Conservation (phyloP, 1,139 yeast species). For the Lipomyces yarrowii region DNA sequence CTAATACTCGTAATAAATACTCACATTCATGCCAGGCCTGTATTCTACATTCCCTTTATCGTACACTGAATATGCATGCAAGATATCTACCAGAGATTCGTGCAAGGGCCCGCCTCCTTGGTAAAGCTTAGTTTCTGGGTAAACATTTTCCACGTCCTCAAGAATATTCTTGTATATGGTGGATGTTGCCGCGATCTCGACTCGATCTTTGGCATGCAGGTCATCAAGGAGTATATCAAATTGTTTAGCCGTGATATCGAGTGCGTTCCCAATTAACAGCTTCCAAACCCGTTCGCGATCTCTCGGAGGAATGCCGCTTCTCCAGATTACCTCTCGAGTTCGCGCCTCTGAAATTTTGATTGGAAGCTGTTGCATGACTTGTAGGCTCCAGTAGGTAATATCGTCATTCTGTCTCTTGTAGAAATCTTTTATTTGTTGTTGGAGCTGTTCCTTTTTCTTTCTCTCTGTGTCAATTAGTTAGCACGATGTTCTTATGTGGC, state of each 20-base stretch:
- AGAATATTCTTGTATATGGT: slow-evolving; percentile 32
- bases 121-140: slow-evolving; percentile 52
- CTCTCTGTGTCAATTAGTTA: slow-evolving; percentile 15
- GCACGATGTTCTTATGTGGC: not conserved
- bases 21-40: slow-evolving; percentile 32
- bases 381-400: slow-evolving; percentile 49
- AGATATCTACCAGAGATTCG: slow-evolving; percentile 41
- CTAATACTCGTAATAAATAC: not conserved
- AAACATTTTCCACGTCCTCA: slow-evolving; percentile 44
- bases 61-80: slow-evolving; percentile 42
- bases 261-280: slow-evolving; percentile 40
- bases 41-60: slow-evolving; percentile 39
- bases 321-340: slow-evolving; percentile 65
- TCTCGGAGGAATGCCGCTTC: slow-evolving; percentile 57
- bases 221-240: slow-evolving; percentile 34
- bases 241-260: slow-evolving; percentile 35
- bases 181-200: slow-evolving; percentile 18
- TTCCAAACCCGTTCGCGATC: slow-evolving; percentile 58
- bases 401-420: slow-evolving; percentile 46
- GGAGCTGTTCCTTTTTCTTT: slow-evolving; percentile 34
- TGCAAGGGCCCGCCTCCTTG: slow-evolving; percentile 43
- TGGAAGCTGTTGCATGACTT: slow-evolving; percentile 45
- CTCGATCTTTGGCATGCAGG: slow-evolving; percentile 25
- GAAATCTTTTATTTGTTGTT: slow-evolving; percentile 41
- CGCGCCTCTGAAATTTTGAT: slow-evolving; percentile 43